Evolutionary conservation across 2,329 filamentous ascomycete genomes (phyloP).

Genomic region (Dothiorella sarmentorum): DNA sequence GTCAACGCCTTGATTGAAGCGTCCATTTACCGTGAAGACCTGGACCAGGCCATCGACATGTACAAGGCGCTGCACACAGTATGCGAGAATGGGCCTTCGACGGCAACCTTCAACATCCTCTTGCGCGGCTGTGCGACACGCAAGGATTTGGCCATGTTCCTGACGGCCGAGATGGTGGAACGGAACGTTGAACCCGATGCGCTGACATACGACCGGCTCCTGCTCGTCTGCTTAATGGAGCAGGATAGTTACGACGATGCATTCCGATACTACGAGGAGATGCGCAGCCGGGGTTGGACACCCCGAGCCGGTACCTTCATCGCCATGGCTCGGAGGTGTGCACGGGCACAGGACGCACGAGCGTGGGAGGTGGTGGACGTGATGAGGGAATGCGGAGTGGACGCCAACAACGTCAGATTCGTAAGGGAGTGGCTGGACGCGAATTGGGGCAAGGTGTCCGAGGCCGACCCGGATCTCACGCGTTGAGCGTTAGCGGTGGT

Average conservation of each 20-base stretch:
- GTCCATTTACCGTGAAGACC: slow-evolving; percentile 42
- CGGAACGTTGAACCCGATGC: slow-evolving; percentile 53
- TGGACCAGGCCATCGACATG: slow-evolving; percentile 54
- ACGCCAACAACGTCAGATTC: background rate
- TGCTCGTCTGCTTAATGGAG: slow-evolving; percentile 51
- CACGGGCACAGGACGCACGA: slow-evolving; percentile 30
- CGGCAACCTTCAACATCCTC: slow-evolving; percentile 60
- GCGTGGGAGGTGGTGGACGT: slow-evolving; percentile 30
- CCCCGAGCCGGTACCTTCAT: slow-evolving; percentile 34
- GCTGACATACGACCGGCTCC: slow-evolving; percentile 61
- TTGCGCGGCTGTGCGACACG: slow-evolving; percentile 50
- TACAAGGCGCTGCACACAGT: slow-evolving; percentile 60
- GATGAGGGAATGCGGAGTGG: slow-evolving; percentile 22
- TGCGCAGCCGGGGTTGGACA: slow-evolving; percentile 34
- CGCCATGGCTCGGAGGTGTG: slow-evolving; percentile 27
- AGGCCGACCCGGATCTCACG: background rate
- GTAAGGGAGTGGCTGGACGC: slow-evolving; percentile 1
- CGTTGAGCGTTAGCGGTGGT: background rate
- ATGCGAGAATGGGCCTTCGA: slow-evolving; percentile 43
- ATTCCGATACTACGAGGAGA: slow-evolving; percentile 50
- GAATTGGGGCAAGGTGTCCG: slow-evolving; percentile 10
- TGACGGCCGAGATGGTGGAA: slow-evolving; percentile 60
- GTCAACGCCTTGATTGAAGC: slow-evolving; percentile 54
- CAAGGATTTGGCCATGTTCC: slow-evolving; percentile 57
- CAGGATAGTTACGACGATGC: slow-evolving; percentile 41